Evolutionary conservation across 305 asterid genomes (phyloP).

Genomic region (Plantago coronopus): DNA sequence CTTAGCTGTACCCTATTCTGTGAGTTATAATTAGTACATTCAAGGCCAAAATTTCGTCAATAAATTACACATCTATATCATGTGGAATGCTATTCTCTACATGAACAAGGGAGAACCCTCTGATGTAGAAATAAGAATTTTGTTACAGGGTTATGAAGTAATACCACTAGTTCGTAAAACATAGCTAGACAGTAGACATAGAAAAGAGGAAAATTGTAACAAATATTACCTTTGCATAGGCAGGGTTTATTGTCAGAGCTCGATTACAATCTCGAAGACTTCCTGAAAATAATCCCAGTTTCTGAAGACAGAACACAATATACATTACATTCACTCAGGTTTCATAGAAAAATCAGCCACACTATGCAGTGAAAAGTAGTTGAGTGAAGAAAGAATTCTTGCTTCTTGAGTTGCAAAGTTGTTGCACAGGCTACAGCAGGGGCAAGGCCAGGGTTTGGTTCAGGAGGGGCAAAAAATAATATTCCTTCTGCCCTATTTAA

Average conservation of each 20-base stretch:
- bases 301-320: constrained; percentile 50
- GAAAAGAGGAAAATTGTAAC: background rate
- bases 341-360: background rate
- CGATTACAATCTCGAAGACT: constrained; percentile 70
- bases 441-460: no score
- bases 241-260: constrained; percentile 55
- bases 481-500: no score
- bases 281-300: constrained; percentile 64
- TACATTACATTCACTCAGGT: constrained; percentile 3
- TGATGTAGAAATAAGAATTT: constrained; percentile 13
- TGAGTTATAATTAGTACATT: no score
- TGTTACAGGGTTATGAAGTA: background rate
- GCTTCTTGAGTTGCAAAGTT: constrained; percentile 3
- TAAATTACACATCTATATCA: background rate
- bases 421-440: background rate
- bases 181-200: background rate
- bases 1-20: background rate
- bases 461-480: no score
- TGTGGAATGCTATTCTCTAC: background rate
- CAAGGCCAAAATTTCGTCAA: no score
- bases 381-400: background rate
- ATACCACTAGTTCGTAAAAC: background rate
- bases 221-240: constrained; percentile 67
- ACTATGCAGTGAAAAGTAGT: constrained; percentile 9
- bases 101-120: background rate